Conservation (phyloP, 1,284 basidiomycete genomes). For the Boletellus deceptivus region DNA sequence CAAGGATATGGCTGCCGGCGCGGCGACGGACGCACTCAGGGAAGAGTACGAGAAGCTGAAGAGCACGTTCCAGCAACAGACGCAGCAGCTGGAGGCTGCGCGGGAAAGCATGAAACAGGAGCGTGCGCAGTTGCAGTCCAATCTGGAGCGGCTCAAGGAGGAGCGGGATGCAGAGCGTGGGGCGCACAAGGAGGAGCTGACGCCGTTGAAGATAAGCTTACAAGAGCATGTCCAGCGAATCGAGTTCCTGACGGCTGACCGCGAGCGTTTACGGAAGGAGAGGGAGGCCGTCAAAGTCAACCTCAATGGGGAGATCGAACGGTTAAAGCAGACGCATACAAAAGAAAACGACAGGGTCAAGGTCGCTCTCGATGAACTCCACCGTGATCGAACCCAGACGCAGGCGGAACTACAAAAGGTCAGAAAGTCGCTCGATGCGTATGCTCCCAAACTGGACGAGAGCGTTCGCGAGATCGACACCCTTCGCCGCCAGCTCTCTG, state of each 20-base stretch:
- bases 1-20: slow-evolving; percentile 7
- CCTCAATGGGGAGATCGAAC: slow-evolving; percentile 25
- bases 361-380: slow-evolving; percentile 24
- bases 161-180: slow-evolving; percentile 11
- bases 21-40: slow-evolving; percentile 15
- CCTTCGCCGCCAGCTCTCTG: slow-evolving; percentile 20
- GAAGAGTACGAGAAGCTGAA: slow-evolving; percentile 29
- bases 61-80: slow-evolving; percentile 15
- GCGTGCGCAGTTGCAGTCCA: slow-evolving; percentile 3
- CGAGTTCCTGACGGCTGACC: slow-evolving; percentile 23
- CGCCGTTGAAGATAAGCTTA: slow-evolving; percentile 9
- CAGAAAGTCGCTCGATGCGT: slow-evolving; percentile 23
- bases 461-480: slow-evolving; percentile 15
- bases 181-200: slow-evolving; percentile 17
- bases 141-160: slow-evolving; percentile 9
- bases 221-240: slow-evolving; percentile 25
- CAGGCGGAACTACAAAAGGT: slow-evolving; percentile 23
- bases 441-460: slow-evolving; percentile 18
- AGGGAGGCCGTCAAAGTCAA: slow-evolving; percentile 17
- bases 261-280: slow-evolving; percentile 29
- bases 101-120: slow-evolving; percentile 11
- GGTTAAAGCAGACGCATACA: slow-evolving; percentile 14
- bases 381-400: slow-evolving; percentile 19
- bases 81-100: slow-evolving; percentile 9
- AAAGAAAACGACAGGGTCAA: slow-evolving; percentile 25